Evolutionary conservation across 495 filamentous ascomycete species (phyloP).

Genomic region (Neurospora tetrasperma): DNA sequence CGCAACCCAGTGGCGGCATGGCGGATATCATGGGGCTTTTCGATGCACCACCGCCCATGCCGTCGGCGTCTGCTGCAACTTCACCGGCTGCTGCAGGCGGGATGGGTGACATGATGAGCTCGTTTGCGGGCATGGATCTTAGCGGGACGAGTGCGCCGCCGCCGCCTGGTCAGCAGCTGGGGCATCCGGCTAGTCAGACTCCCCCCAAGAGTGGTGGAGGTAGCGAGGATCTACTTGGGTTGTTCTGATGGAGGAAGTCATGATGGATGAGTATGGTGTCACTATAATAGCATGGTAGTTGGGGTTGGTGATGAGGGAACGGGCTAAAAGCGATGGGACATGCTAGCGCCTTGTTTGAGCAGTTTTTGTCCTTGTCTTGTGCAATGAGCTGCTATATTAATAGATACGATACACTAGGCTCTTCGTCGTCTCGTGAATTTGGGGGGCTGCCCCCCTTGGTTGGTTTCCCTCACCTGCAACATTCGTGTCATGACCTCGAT

Average conservation of each 20-base stretch:
- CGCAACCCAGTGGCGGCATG: slow-evolving; percentile 48
- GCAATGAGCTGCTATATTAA: neutral
- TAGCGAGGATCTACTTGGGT: slow-evolving; percentile 80
- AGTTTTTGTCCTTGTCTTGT: neutral
- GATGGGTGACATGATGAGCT: slow-evolving; percentile 63
- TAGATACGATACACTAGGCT: neutral
- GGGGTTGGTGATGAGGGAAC: neutral
- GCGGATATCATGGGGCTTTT: slow-evolving; percentile 90
- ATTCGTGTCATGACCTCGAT: neutral
- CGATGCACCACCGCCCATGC: slow-evolving; percentile 34
- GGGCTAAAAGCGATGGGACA: neutral
- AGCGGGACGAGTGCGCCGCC: slow-evolving; percentile 49
- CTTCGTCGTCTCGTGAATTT: too few species aligned
- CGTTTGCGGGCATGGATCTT: slow-evolving; percentile 72
- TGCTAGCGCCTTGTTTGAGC: neutral
- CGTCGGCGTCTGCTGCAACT: slow-evolving; percentile 7
- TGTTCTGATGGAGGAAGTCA: slow-evolving; percentile 50
- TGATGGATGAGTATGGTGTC: neutral
- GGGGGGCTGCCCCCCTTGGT: neutral
- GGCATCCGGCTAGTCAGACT: slow-evolving; percentile 14
- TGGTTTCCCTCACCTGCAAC: neutral
- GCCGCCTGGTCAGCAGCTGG: slow-evolving; percentile 40
- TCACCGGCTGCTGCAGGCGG: slow-evolving; percentile 10
- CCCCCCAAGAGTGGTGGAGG: slow-evolving; percentile 45
- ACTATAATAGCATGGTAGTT: neutral